Evolutionary conservation across 1,284 basidiomycete species (phyloP).

Genomic region (Blastosporella zonata): DNA sequence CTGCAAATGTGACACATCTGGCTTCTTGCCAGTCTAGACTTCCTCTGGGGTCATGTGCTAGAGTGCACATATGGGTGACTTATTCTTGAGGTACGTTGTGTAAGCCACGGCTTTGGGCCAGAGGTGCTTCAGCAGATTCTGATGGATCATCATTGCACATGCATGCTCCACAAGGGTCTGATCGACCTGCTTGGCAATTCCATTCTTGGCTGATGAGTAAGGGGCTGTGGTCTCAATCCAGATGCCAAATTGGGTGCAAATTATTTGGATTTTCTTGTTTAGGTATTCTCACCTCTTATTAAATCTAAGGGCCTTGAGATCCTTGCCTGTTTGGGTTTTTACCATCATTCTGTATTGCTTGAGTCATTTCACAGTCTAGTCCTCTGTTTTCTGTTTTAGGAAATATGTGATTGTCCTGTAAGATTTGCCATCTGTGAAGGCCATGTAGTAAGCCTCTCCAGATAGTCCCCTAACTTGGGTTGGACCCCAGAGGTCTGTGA

Average conservation of each 20-base stretch:
- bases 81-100: constrained; percentile 5
- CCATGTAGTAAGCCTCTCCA: constrained; percentile 22
- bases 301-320: constrained; percentile 19
- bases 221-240: constrained; percentile 14
- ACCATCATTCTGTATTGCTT: constrained; percentile 23
- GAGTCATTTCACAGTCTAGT: constrained; percentile 19
- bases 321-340: constrained; percentile 20
- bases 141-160: constrained; percentile 20
- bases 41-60: constrained; percentile 5
- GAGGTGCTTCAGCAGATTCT: constrained; percentile 6
- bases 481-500: constrained; percentile 24
- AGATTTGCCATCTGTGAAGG: constrained; percentile 26
- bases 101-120: constrained; percentile 8
- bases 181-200: constrained; percentile 24
- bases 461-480: constrained; percentile 18
- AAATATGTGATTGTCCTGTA: constrained; percentile 17
- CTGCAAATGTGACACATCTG: constrained; percentile 9
- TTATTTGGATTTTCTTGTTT: constrained; percentile 12
- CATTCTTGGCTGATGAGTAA: constrained; percentile 25
- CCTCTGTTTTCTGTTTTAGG: constrained; percentile 22
- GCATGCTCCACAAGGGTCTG: constrained; percentile 21
- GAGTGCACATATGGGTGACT: background rate
- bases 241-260: constrained; percentile 15
- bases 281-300: constrained; percentile 23
- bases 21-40: constrained; percentile 10